Percentiles rank a stretch among this genome's conserved stretches.
These are phyloP conservation scores for Daldinia grandis DNA, from an alignment of 495 filamentous ascomycete species.

Conservation along the genomic window DNA sequence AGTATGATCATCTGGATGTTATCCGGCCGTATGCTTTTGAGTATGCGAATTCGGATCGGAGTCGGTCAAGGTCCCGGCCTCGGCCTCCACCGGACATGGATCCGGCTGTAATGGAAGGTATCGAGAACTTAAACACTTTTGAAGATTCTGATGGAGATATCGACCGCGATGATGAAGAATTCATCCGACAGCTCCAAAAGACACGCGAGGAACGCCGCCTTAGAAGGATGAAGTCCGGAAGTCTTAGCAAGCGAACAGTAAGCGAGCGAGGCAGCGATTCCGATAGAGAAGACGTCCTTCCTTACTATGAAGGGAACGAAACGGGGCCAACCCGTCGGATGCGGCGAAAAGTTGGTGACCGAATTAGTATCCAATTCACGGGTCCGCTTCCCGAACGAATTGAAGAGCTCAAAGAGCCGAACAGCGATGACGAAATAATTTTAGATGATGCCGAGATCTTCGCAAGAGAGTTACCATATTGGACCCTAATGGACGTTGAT, in stretches of 20 bases:
- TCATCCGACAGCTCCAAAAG: constrained; percentile 40
- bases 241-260: constrained; percentile 62
- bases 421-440: constrained; percentile 58
- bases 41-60: constrained; percentile 56
- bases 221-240: constrained; percentile 60
- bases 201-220: constrained; percentile 52
- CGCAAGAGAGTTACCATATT: constrained; percentile 60
- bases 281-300: constrained; percentile 60
- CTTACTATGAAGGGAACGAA: constrained; percentile 52
- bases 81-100: constrained; percentile 47
- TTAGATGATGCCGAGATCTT: constrained; percentile 52
- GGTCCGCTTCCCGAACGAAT: constrained; percentile 60
- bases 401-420: constrained; percentile 61
- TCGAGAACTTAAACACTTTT: constrained; percentile 54
- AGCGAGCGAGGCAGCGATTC: constrained; percentile 63
- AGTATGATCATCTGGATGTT: constrained; percentile 50
- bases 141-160: constrained; percentile 53
- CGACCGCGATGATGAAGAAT: constrained; percentile 53
- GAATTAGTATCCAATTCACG: constrained; percentile 59
- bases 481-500: constrained; percentile 58
- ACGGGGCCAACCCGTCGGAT: constrained; percentile 57
- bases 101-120: constrained; percentile 48
- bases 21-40: constrained; percentile 56
- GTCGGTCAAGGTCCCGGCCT: constrained; percentile 50
- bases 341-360: constrained; percentile 57